Conservation (phyloP, 1,284 basidiomycete genomes). For the Singerocomus inundabilis region DNA sequence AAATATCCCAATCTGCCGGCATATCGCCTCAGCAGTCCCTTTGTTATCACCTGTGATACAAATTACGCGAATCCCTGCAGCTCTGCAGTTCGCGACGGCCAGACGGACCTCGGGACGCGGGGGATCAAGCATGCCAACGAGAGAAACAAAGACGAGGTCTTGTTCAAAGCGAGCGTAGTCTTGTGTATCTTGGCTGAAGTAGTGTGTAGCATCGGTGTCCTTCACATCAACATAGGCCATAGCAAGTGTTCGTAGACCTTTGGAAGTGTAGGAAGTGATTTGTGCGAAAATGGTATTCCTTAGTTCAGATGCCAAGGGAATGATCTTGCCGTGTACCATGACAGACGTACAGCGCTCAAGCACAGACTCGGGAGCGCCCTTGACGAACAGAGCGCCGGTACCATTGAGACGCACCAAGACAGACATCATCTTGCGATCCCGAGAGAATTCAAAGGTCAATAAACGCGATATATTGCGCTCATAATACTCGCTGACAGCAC, state of each 20-base stretch:
- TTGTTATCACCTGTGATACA: slow-evolving; percentile 99
- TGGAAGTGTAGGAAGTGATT: slow-evolving; percentile 72
- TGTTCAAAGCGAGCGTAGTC: slow-evolving; percentile 91
- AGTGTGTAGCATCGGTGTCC: slow-evolving; percentile 77
- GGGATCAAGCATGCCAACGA: slow-evolving; percentile 98
- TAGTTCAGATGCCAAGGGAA: slow-evolving; percentile 64
- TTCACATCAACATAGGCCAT: slow-evolving; percentile 83
- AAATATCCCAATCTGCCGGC: slow-evolving; percentile 94
- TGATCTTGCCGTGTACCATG: slow-evolving; percentile 63
- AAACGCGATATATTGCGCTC: slow-evolving; percentile 75
- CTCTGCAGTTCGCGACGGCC: slow-evolving; percentile 88
- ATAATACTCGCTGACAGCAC: slow-evolving; percentile 82
- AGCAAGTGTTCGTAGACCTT: slow-evolving; percentile 89
- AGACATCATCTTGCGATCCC: slow-evolving; percentile 99
- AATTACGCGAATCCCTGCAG: slow-evolving; percentile 94
- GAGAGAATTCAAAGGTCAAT: slow-evolving; percentile 94
- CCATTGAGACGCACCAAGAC: slow-evolving; percentile 74
- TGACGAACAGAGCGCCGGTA: slow-evolving; percentile 76
- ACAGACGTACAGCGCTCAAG: slow-evolving; percentile 83
- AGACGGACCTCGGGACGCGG: slow-evolving; percentile 90
- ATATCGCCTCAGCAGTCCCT: slow-evolving; percentile 96
- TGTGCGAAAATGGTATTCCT: slow-evolving; percentile 63
- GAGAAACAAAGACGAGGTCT: slow-evolving; percentile 88
- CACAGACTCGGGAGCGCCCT: slow-evolving; percentile 95
- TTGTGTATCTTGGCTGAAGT: slow-evolving; percentile 71